Percentiles rank a stretch among this genome's conserved stretches.
These are phyloP conservation scores for Quercus bicolor DNA, from an alignment of 306 rosid species.

Conservation along the genomic window DNA sequence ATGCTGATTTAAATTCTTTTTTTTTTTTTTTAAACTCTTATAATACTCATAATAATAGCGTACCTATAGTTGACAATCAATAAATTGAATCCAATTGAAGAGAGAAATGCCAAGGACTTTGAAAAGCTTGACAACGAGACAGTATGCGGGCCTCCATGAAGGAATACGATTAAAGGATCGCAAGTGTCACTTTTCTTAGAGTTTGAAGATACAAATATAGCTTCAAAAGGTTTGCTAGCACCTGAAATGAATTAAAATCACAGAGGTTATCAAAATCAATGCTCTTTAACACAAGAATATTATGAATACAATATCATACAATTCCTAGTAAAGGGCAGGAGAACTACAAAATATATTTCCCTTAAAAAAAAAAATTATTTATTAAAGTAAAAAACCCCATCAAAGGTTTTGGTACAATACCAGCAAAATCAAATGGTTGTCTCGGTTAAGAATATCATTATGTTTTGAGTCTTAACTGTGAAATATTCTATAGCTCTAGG, in stretches of 20 bases:
- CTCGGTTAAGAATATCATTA: too few species aligned
- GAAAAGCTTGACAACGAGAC: constrained; percentile 68
- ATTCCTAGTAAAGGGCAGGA: not conserved
- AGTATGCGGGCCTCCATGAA: constrained; percentile 91
- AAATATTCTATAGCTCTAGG: too few species aligned
- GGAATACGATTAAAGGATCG: constrained; percentile 67
- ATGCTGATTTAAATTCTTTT: too few species aligned
- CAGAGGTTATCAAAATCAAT: constrained; percentile 19
- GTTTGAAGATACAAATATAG: constrained; percentile 74
- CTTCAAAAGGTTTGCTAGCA: constrained; percentile 74
- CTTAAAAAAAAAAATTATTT: too few species aligned
- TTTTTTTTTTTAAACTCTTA: too few species aligned
- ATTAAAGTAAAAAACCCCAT: too few species aligned
- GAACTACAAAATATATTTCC: too few species aligned
- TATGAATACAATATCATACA: not conserved
- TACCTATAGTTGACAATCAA: constrained; percentile 87
- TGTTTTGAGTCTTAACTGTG: too few species aligned
- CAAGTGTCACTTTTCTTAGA: constrained; percentile 42
- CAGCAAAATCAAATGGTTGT: too few species aligned
- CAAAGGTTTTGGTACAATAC: too few species aligned
- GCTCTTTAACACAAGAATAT: not conserved
- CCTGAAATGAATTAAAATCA: constrained; percentile 48
- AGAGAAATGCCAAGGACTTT: constrained; percentile 70
- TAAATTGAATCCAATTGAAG: constrained; percentile 76
- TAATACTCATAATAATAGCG: not conserved